These are phyloP conservation scores for Vitis hybrid DNA, from an alignment of 177 flowering plant species.

Conservation along the genomic window DNA sequence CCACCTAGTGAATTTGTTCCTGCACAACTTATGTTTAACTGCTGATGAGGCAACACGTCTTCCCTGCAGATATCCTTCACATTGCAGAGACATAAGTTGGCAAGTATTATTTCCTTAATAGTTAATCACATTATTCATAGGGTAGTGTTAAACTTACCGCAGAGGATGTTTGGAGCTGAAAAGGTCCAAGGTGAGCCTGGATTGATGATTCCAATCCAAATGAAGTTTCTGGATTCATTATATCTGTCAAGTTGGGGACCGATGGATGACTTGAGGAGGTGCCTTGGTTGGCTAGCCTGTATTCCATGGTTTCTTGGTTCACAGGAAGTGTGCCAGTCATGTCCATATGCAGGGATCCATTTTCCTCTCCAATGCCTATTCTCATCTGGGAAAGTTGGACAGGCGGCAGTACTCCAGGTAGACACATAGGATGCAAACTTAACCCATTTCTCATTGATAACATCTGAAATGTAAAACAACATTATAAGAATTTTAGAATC, in stretches of 20 bases:
- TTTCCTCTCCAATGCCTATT: slow-evolving; percentile 34
- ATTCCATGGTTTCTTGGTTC: slow-evolving; percentile 28
- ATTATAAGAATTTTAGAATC: not conserved
- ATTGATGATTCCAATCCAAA: slow-evolving; percentile 39
- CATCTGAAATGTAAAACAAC: slow-evolving; percentile 34
- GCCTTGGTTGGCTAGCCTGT: slow-evolving; percentile 30
- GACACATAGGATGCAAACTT: slow-evolving; percentile 58
- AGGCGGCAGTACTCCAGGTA: slow-evolving; percentile 46
- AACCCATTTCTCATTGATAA: slow-evolving; percentile 56
- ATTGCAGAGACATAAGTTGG: slow-evolving; percentile 7
- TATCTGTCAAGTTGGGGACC: slow-evolving; percentile 18
- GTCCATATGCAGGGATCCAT: slow-evolving; percentile 24
- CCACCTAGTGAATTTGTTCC: slow-evolving; percentile 34
- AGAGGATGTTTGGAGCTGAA: slow-evolving; percentile 30
- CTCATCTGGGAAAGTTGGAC: slow-evolving; percentile 40
- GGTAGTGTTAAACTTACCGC: slow-evolving; percentile 23
- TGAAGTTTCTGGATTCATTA: slow-evolving; percentile 30
- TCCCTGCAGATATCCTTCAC: slow-evolving; percentile 42
- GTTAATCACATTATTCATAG: not conserved
- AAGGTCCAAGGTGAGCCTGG: slow-evolving; percentile 35
- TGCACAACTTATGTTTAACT: slow-evolving; percentile 20
- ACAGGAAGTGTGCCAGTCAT: slow-evolving; percentile 21
- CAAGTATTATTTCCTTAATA: not conserved
- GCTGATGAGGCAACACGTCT: slow-evolving; percentile 24
- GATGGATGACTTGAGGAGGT: slow-evolving; percentile 22